Conservation (phyloP, 208 protist genomes). For the Trichomonas gallinae region DNA sequence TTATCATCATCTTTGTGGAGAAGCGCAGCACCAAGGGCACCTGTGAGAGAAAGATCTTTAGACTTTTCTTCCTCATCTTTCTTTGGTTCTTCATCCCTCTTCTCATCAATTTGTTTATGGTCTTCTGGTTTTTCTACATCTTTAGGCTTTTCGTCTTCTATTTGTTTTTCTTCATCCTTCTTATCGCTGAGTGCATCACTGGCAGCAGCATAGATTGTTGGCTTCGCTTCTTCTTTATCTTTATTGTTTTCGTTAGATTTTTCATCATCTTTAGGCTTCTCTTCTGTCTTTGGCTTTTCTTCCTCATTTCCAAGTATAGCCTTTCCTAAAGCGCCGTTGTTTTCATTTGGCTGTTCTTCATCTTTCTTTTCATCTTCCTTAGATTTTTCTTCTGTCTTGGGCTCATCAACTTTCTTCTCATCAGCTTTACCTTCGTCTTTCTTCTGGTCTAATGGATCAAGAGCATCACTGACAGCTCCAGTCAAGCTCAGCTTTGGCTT, state of each 20-base stretch:
- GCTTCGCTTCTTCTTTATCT: not conserved
- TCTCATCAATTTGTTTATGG: not conserved
- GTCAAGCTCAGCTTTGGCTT: too few species aligned
- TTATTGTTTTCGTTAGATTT: not conserved
- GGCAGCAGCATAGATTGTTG: too few species aligned
- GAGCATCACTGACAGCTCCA: too few species aligned
- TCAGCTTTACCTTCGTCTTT: too few species aligned
- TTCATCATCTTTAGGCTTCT: not conserved
- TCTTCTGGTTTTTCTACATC: not conserved
- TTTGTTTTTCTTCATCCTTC: not conserved
- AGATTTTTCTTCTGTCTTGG: too few species aligned
- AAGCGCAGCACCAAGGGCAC: not conserved
- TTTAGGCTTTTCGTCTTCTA: not conserved
- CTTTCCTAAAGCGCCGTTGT: not conserved
- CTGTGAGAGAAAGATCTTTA: not conserved
- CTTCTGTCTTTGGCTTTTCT: not conserved
- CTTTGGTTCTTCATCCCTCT: not conserved
- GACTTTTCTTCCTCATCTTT: not conserved
- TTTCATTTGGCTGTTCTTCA: not conserved
- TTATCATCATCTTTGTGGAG: not conserved
- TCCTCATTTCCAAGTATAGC: not conserved
- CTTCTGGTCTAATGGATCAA: too few species aligned
- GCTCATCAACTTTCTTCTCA: too few species aligned
- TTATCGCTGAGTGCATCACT: too few species aligned
- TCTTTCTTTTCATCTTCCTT: too few species aligned